phyloP scores from a whole-genome alignment of 176 grass and related monocot genomes.

The Saccharum spontaneum region DNA sequence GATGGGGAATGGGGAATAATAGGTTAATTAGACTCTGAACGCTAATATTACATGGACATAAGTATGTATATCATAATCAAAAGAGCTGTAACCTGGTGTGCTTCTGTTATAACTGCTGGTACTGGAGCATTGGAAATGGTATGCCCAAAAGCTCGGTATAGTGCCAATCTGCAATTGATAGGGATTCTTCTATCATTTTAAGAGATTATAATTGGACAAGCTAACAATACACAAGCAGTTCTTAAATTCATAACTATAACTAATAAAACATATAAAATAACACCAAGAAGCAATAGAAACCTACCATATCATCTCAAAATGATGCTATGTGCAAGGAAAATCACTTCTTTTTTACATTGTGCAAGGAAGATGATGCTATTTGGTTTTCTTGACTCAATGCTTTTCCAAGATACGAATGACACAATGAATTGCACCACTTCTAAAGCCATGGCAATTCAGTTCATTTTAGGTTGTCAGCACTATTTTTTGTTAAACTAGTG shows the following conservation, averaged over 20 bases:
- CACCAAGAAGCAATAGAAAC: constrained; percentile 19
- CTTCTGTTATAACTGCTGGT: constrained; percentile 78
- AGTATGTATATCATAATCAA: constrained; percentile 21
- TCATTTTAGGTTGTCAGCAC: not conserved
- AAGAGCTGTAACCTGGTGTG: constrained; percentile 59
- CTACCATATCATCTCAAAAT: not conserved
- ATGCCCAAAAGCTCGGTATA: constrained; percentile 85
- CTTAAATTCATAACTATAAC: constrained; percentile 12
- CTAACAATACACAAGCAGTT: constrained; percentile 11
- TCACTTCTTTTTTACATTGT: not conserved
- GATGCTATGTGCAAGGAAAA: constrained; percentile 23
- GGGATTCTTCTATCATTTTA: constrained; percentile 16
- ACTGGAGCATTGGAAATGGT: constrained; percentile 85
- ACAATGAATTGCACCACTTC: constrained; percentile 2
- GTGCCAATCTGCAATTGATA: constrained; percentile 48
- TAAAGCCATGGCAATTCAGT: not conserved
- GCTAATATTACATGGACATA: constrained; percentile 8
- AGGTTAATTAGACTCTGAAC: not conserved
- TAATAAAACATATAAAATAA: constrained; percentile 20
- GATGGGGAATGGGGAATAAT: not conserved
- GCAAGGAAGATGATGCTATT: not conserved
- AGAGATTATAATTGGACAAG: constrained; percentile 15
- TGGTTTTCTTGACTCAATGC: not conserved
- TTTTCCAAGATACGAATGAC: not conserved
- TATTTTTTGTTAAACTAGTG: constrained; percentile 1